Percentiles rank a stretch among this genome's conserved stretches.
These are phyloP conservation scores for Globisporangium alternatum DNA, from an alignment of 352 stramenopile genomes.

Conservation along the genomic window DNA sequence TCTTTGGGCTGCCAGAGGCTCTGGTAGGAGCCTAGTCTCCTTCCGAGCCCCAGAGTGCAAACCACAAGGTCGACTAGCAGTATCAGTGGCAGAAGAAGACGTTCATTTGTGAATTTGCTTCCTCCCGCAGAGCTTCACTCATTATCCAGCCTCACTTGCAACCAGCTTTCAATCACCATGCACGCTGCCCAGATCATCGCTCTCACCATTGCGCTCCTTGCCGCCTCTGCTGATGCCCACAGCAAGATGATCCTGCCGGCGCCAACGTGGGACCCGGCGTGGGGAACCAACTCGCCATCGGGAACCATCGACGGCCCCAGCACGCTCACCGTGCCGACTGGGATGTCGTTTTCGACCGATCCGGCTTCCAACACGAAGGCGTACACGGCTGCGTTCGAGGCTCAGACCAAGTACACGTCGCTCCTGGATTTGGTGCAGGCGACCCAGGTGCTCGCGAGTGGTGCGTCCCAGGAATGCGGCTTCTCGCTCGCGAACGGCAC, in stretches of 20 bases:
- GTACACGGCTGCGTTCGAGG: slow-evolving; percentile 23
- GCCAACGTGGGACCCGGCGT: slow-evolving; percentile 33
- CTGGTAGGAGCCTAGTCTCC: too few relatives aligned
- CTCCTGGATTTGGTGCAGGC: slow-evolving; percentile 39
- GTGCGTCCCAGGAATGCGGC: slow-evolving; percentile 36
- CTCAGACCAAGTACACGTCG: slow-evolving; percentile 30
- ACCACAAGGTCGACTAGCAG: too few relatives aligned
- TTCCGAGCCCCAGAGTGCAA: too few relatives aligned
- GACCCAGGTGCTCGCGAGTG: slow-evolving; percentile 30
- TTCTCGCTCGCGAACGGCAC: slow-evolving; percentile 33
- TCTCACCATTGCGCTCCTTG: too few relatives aligned
- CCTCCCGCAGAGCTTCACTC: too few relatives aligned
- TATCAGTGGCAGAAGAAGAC: too few relatives aligned
- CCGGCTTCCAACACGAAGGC: slow-evolving; percentile 20
- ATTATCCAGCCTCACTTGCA: too few relatives aligned
- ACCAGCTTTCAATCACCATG: too few relatives aligned
- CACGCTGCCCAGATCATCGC: too few relatives aligned
- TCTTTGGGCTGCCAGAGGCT: too few relatives aligned
- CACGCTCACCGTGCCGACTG: slow-evolving; percentile 11
- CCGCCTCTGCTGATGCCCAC: slow-evolving; percentile 13
- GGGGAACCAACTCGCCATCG: slow-evolving; percentile 32
- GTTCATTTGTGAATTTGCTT: too few relatives aligned
- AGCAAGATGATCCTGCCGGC: slow-evolving; percentile 41
- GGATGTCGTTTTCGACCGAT: slow-evolving; percentile 13
- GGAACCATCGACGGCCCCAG: slow-evolving; percentile 29